Evolutionary conservation across 1,284 basidiomycete species (phyloP), one percentile per base, ranked within the genome.

Genomic region (Pseudozyma flocculosa): DNA sequence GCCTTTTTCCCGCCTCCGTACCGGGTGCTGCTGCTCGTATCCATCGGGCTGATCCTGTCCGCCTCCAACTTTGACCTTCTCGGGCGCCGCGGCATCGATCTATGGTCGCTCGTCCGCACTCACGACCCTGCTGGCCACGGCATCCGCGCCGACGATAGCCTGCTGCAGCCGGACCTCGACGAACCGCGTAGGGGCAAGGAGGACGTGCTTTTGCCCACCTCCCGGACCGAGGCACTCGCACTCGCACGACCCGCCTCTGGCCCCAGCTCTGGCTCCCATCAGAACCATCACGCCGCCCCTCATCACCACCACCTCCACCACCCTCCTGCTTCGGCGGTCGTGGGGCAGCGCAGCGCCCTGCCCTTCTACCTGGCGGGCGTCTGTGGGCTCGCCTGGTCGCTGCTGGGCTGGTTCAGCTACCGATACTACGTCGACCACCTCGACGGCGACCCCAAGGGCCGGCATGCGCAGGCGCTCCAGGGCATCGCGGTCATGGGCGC

Each of bases 1-100:
- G 63, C 58, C 15, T 64, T 60, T 19, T 60, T 76, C 26, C 75
- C 75, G 19, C 75, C 72, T 10, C 69, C 73, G 4, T 75, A 75
- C 43, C 68, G 75, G 30, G 71, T 76, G 17, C 41, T 76, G 17
- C 44, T 75, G n/a, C 65, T 77, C 10, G 56, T 73, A 9, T 66
- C 67, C 5, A 49, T 71, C 10, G 71, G 72, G 3, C 41, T 77
- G 34, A 50, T 70, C 9, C 59, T 68, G 41, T 76, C 72, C 19
- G 71, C 58, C 8, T 45, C 58, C 36, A 70, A 72, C 41, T 46
- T 75, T 5, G 30, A 55, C 13, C 43, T 70, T 15, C 59, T 77
- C 15, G 43, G 49, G 11, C 9, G 32, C 7, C 67, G 74, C 30
- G 70, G 68, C 18, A 62, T 77, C 29, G 69, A 73, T 39, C 53